Evolutionary conservation across 1,139 yeast genomes (phyloP).

Genomic region (Wickerhamomyces sp.): DNA sequence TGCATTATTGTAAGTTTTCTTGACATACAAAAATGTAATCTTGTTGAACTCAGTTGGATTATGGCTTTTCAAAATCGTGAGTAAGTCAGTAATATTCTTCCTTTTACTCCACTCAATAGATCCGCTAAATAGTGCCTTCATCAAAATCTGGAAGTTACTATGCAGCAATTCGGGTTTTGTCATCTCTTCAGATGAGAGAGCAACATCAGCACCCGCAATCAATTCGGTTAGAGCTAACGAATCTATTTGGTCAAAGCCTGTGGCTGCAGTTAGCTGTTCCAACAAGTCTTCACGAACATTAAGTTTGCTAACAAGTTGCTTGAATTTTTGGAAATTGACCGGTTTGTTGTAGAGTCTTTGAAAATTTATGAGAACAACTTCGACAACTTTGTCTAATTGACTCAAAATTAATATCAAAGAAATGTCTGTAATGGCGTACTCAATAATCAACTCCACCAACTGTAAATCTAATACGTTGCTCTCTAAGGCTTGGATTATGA

Average conservation of each 20-base stretch:
- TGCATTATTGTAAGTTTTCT: constrained; percentile 22
- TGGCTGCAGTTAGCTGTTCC: constrained; percentile 7
- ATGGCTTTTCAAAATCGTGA: constrained; percentile 24
- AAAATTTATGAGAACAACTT: constrained; percentile 8
- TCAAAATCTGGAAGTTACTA: constrained; percentile 18
- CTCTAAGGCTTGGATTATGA: constrained; percentile 14
- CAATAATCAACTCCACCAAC: constrained; percentile 35
- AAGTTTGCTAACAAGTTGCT: constrained; percentile 3
- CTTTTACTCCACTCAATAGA: constrained; percentile 4
- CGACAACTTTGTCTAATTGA: constrained; percentile 10
- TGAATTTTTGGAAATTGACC: constrained; percentile 6
- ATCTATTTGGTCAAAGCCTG: constrained; percentile 1
- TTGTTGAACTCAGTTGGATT: constrained; percentile 29
- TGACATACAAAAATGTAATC: constrained; percentile 21
- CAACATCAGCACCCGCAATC: constrained; percentile 5
- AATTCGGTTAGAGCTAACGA: constrained; percentile 2
- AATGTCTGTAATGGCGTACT: constrained; percentile 33
- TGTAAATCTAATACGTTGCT: constrained; percentile 15
- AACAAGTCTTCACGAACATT: constrained; percentile 2
- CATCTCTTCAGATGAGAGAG: constrained; percentile 12
- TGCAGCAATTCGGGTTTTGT: constrained; percentile 12
- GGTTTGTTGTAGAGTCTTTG: constrained; percentile 4
- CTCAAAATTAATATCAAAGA: constrained; percentile 11
- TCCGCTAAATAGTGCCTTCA: constrained; percentile 15
- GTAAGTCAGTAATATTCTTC: constrained; percentile 14